Evolutionary conservation across 306 rosid species (phyloP), one percentile per base, ranked within the genome.

Genomic region (Argentina anserina): DNA sequence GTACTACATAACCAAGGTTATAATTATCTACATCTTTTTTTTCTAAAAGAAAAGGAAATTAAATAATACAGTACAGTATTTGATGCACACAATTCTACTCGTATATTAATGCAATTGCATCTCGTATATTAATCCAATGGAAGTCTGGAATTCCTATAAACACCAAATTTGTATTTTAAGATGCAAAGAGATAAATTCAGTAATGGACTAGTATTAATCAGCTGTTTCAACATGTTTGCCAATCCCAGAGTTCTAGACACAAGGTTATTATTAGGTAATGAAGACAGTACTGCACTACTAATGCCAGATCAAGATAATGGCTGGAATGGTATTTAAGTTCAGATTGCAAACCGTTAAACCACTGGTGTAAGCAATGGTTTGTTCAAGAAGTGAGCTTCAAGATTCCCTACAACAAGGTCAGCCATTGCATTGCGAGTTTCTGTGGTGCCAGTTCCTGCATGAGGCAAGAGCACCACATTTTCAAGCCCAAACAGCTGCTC

Each of bases 341-440:
- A 20, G n/a, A 41, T 31, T 6, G 0, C 28, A 69, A 43, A 28
- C 23, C 42, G 31, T 61, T 80, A 90, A 69, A 86, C 68, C 77
- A 90, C 69, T 9, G 97, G 91, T 53, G 96, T 87, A 53, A 90
- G 63, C 72, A 90, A 76, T 11, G 96, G 89, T 37, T 90, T 89
- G 65, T 85, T 92, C 69, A 55, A 82, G 81, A 93, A 93, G 81
- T 86, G 86, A 82, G 96, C 94, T 70, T 91, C 97, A 6, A 91
- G 67, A 81, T 93, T 93, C 69, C 70, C 86, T 39, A 91, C 67
- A 53, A 87, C 96, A 73, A 90, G 83, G 75, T 93, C 89, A 64
- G 90, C 90, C 98, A 91, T 90, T 28, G 78, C 85, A 37, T n/a
- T 78, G 52, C 96, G 83, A 61, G 98, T 90, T 84, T 91, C 97